phyloP scores from a whole-genome alignment of 208 protist genomes.

The Wallacemonas sp. region DNA sequence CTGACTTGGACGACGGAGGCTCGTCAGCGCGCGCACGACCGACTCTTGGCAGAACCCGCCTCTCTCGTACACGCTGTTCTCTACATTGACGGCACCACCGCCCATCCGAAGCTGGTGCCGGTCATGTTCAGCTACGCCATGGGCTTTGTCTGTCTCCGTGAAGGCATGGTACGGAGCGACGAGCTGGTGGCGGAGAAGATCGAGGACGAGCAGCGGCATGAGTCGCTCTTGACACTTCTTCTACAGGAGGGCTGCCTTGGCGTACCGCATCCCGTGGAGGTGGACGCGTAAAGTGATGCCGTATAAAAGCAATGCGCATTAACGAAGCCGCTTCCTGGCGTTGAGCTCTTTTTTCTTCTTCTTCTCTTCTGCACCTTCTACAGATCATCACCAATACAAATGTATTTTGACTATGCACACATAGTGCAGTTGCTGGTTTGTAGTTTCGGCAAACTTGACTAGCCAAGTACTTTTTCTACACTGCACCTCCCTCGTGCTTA shows the following conservation, averaged over 20 bases:
- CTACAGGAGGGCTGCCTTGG: slow-evolving; percentile 2
- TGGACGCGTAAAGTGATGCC: too few relatives aligned
- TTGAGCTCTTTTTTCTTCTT: too few relatives aligned
- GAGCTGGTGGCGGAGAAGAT: neutral
- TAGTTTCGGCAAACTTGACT: too few relatives aligned
- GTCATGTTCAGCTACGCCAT: slow-evolving; percentile 14
- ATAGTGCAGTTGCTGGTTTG: too few relatives aligned
- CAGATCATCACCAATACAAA: too few relatives aligned
- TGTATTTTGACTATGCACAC: too few relatives aligned
- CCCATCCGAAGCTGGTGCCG: neutral
- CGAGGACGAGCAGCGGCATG: neutral
- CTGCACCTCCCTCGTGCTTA: too few relatives aligned
- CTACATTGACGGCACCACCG: neutral
- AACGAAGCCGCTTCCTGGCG: too few relatives aligned
- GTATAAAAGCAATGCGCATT: too few relatives aligned
- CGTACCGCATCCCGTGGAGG: too few relatives aligned
- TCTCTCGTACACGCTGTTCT: neutral
- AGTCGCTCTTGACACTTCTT: slow-evolving; percentile 5
- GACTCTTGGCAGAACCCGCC: neutral
- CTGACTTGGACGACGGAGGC: neutral
- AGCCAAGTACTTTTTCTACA: too few relatives aligned
- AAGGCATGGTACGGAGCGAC: neutral
- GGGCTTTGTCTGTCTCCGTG: neutral
- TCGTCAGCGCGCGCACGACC: neutral
- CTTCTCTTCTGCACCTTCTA: too few relatives aligned